These are phyloP conservation scores for Sesbania bispinosa DNA, from an alignment of 306 rosid species.

Conservation along the genomic window DNA sequence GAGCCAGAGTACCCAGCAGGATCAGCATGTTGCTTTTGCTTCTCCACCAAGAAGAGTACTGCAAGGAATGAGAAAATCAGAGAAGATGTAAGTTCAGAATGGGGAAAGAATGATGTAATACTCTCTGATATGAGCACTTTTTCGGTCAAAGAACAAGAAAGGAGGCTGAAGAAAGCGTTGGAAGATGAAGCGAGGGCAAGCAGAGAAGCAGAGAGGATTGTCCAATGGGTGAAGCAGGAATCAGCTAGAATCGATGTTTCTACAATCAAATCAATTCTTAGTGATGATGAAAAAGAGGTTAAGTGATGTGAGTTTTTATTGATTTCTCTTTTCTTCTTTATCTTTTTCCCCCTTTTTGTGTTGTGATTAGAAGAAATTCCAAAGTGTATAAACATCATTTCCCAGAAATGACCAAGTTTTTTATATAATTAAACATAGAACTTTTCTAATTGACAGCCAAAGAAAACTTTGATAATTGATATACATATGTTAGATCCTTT, in stretches of 20 bases:
- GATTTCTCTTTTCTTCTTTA: too few species aligned
- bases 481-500: too few species aligned
- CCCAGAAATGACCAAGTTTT: too few species aligned
- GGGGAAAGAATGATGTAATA: constrained; percentile 42
- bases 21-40: constrained; percentile 47
- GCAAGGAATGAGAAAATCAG: not conserved
- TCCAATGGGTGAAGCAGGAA: constrained; percentile 54
- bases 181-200: constrained; percentile 44
- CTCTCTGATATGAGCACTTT: constrained; percentile 57
- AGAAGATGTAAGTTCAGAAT: not conserved
- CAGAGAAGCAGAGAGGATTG: constrained; percentile 46
- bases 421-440: too few species aligned
- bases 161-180: constrained; percentile 55
- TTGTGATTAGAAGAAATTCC: too few species aligned
- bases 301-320: too few species aligned
- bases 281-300: not conserved
- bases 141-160: constrained; percentile 51
- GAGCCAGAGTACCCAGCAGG: constrained; percentile 31
- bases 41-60: constrained; percentile 36
- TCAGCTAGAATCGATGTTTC: constrained; percentile 50
- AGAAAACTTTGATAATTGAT: too few species aligned
- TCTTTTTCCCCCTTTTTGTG: too few species aligned
- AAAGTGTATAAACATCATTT: too few species aligned
- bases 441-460: too few species aligned
- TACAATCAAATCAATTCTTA: constrained; percentile 15